Conservation (phyloP, 2,329 filamentous ascomycete genomes). For the Epichloe brachyelytri region DNA sequence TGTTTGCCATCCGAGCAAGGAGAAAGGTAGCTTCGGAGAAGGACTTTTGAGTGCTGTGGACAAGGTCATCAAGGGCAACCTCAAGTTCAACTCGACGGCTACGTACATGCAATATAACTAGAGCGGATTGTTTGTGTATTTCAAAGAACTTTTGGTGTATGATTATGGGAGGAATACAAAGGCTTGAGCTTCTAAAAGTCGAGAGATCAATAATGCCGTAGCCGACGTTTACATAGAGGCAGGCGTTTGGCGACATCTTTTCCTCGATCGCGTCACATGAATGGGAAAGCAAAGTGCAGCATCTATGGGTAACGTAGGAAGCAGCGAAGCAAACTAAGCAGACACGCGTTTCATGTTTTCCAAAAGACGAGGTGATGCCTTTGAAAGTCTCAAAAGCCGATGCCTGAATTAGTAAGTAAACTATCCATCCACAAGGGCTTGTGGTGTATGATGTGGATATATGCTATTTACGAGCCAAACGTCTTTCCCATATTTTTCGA, state of each 20-base stretch:
- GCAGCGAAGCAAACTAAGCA: not conserved
- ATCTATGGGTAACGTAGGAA: not conserved
- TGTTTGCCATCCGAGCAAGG: conserved; percentile 91
- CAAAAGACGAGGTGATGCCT: no score
- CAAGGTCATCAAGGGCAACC: conserved; percentile 98
- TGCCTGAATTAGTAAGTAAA: no score
- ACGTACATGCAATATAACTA: conserved; percentile 99
- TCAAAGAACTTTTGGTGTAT: conserved; percentile 19
- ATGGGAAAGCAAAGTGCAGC: no score
- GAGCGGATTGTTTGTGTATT: conserved; percentile 13
- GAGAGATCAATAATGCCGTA: conserved; percentile 9
- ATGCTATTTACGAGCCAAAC: no score
- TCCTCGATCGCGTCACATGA: no score
- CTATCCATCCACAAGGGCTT: no score
- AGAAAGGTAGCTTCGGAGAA: conserved; percentile 98
- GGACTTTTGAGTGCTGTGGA: conserved; percentile 96
- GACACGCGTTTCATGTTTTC: not conserved
- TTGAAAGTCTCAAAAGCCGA: no score
- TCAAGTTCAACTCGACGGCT: conserved; percentile 98
- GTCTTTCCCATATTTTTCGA: no score
- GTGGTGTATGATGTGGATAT: no score
- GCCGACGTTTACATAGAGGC: conserved; percentile 6
- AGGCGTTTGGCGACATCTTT: conserved; percentile 4
- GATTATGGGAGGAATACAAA: conserved; percentile 15
- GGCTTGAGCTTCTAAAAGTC: conserved; percentile 13